Conservation (phyloP, 116 monocot species). For the Iris pallida region DNA sequence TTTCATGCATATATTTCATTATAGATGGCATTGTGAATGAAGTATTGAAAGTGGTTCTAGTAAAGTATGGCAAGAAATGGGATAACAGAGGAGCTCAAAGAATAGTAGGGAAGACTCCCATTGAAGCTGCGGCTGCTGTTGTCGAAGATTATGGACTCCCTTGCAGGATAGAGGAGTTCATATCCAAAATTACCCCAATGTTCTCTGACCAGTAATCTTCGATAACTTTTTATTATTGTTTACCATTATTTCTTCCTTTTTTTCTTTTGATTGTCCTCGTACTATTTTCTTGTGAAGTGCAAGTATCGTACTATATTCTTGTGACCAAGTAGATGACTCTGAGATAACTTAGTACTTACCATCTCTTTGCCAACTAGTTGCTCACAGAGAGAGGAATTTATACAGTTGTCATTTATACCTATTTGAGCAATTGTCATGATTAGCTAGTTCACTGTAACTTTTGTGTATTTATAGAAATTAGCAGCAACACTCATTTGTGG, state of each 20-base stretch:
- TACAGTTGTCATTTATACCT: no score
- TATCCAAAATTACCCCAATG: slow-evolving; percentile 51
- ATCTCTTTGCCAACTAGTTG: no score
- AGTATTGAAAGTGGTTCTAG: slow-evolving; percentile 51
- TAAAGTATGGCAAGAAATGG: slow-evolving; percentile 66
- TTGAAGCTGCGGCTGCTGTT: slow-evolving; percentile 58
- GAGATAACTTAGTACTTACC: no score
- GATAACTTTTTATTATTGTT: not conserved
- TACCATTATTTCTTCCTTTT: not conserved
- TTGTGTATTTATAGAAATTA: no score
- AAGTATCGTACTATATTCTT: no score
- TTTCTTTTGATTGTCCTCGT: not conserved
- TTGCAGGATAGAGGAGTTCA: slow-evolving; percentile 52
- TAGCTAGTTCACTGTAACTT: no score
- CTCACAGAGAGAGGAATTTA: no score
- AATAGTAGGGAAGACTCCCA: slow-evolving; percentile 74
- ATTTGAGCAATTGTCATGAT: no score
- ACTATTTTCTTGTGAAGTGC: no score
- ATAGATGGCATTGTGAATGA: slow-evolving; percentile 67
- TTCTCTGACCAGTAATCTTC: slow-evolving; percentile 53
- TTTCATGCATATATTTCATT: not conserved
- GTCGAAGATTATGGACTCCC: slow-evolving; percentile 69
- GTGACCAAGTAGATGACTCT: no score
- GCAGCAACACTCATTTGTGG: no score
- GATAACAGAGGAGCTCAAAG: slow-evolving; percentile 36